Evolutionary conservation across 192 early-diverging fungal species (phyloP), one percentile per base, ranked within the genome.

Genomic region (Spinellus fusiger): DNA sequence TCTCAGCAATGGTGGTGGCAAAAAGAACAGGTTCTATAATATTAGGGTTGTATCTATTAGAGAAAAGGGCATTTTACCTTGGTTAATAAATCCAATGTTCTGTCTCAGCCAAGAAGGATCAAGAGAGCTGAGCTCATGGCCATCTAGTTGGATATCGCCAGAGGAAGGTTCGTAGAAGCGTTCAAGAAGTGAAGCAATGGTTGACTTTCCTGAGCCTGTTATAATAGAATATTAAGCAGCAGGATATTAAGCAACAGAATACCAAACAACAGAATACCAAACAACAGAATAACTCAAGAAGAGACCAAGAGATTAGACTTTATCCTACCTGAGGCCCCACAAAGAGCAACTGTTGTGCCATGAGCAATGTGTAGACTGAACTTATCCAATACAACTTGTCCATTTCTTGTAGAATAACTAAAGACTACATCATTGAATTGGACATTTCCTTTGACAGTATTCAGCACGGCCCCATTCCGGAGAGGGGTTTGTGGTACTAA

Each of bases 331-430:
- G 90, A 93, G 37, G 79, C 84, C 32, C 96, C 95, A 31, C 93
- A 93, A 37, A 98, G 76, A 23, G 94, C 95, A n/a, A 95, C 86
- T 2, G 85, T 91, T 46, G 84, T 76, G 5, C 95, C 94, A 10
- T 85, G 75, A 27, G 74, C 63, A 47, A 94, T 76, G 40, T 64
- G 78, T 33, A 98, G 74, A 65, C 69, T 84, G 50, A 96, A 77
- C 13, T 77, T 75, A 23, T 86, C 75, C 58, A 98, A 72, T 13
- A 98, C 84, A 32, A 67, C 77, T n/a, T 93, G 87, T 20, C 93
- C 87, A 0, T 82, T 82, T 15, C 91, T 80, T 27, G 87, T 77
- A 18, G 93, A 93, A 62, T 98, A 98, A 54, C 71, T 37, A 75
- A 98, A 98, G 26, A 73, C 59, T 13, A 98, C 86, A 58, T 89